Conservation (phyloP, 768 basidiomycete genomes). For the Boletus coccyginus region DNA sequence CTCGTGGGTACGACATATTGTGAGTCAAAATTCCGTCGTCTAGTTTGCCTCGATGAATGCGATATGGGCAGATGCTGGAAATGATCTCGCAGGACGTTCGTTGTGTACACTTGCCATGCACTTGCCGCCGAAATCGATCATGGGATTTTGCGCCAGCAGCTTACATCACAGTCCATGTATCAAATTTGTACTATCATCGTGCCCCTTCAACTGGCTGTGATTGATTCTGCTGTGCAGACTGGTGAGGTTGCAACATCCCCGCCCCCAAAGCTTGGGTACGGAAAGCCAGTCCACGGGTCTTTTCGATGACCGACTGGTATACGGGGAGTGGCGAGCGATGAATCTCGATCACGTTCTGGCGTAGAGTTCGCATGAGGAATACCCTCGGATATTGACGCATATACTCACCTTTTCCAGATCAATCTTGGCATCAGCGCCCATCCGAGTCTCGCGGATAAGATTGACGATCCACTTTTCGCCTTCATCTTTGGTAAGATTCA, state of each 20-base stretch:
- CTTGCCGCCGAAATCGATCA: no score
- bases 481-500: conserved; percentile 91
- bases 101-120: background rate
- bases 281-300: conserved; percentile 87
- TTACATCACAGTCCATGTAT: conserved; percentile 6
- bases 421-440: conserved; percentile 97
- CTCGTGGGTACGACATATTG: conserved; percentile 43
- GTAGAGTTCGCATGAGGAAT: conserved; percentile 10
- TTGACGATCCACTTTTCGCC: conserved; percentile 99
- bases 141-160: conserved; percentile 1
- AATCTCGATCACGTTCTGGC: conserved; percentile 94
- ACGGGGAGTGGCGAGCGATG: conserved; percentile 85
- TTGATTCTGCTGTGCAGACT: conserved; percentile 29
- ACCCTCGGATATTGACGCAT: background rate
- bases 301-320: conserved; percentile 94
- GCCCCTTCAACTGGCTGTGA: conserved; percentile 30
- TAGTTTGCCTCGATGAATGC: background rate
- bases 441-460: conserved; percentile 94
- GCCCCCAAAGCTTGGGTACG: conserved; percentile 88
- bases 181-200: conserved; percentile 12
- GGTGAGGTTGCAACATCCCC: conserved; percentile 52
- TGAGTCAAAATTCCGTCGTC: conserved; percentile 22
- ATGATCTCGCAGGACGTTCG: background rate
- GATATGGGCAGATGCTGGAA: conserved; percentile 37
- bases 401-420: conserved; percentile 83